Percentiles rank a stretch among this genome's conserved stretches.
phyloP scores from a whole-genome alignment of 2,329 filamentous ascomycete species.

The Coccinonectria pachysandricola region DNA sequence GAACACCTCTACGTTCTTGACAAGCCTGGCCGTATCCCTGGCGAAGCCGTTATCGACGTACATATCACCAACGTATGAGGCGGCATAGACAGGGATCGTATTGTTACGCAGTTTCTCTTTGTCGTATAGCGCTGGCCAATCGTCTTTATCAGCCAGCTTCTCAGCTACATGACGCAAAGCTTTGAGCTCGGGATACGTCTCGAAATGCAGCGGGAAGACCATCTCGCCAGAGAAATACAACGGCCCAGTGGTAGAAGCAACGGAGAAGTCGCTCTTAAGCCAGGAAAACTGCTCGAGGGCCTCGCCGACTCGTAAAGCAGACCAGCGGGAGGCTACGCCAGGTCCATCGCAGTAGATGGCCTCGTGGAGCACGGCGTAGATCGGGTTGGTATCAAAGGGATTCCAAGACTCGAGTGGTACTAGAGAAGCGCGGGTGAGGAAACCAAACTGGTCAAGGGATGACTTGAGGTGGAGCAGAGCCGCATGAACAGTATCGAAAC shows the following conservation, averaged over 20 bases:
- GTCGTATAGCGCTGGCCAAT: constrained; percentile 74
- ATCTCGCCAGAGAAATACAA: constrained; percentile 87
- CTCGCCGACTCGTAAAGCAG: constrained; percentile 55
- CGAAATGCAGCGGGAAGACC: constrained; percentile 79
- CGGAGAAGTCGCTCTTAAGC: constrained; percentile 29
- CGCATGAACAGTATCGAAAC: constrained; percentile 64
- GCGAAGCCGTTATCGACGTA: constrained; percentile 75
- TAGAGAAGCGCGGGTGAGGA: constrained; percentile 63
- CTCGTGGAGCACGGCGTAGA: constrained; percentile 85
- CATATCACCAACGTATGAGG: constrained; percentile 80
- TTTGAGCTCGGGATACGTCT: constrained; percentile 67
- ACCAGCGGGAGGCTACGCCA: constrained; percentile 59
- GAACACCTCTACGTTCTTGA: constrained; percentile 69
- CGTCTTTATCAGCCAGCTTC: constrained; percentile 53
- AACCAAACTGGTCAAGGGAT: constrained; percentile 68
- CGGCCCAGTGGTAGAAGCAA: constrained; percentile 31
- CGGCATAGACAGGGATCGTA: constrained; percentile 76
- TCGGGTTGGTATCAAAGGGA: constrained; percentile 63
- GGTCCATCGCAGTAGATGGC: constrained; percentile 70
- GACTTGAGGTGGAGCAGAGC: constrained; percentile 58
- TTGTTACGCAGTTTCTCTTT: constrained; percentile 62
- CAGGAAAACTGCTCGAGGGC: constrained; percentile 37
- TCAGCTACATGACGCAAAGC: constrained; percentile 59
- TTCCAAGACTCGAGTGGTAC: constrained; percentile 55
- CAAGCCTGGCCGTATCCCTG: constrained; percentile 60